Conservation (phyloP, 768 basidiomycete species). For the Calvatia gigantea region DNA sequence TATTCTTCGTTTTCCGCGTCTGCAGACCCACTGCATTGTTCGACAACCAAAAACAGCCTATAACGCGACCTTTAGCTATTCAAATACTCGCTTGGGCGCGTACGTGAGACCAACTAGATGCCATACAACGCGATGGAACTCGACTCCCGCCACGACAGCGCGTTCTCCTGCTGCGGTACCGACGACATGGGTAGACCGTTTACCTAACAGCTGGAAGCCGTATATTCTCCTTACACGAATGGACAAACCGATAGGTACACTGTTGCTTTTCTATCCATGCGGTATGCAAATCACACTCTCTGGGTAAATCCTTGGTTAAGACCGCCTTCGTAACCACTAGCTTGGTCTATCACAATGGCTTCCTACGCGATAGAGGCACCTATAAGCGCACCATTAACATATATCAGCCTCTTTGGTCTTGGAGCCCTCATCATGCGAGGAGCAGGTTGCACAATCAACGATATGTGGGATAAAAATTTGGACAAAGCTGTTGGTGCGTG, state of each 20-base stretch:
- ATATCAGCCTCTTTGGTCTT: slow-evolving; percentile 78
- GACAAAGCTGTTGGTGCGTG: slow-evolving; percentile 86
- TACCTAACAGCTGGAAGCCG: slow-evolving; percentile 60
- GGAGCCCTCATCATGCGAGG: slow-evolving; percentile 96
- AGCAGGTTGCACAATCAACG: slow-evolving; percentile 98
- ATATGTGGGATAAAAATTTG: slow-evolving; percentile 94
- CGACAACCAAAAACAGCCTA: background rate
- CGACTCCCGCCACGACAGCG: slow-evolving; percentile 2
- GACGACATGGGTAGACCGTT: slow-evolving; percentile 62
- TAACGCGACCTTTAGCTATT: background rate
- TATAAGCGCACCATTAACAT: slow-evolving; percentile 64
- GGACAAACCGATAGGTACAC: slow-evolving; percentile 95
- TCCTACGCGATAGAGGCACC: slow-evolving; percentile 76
- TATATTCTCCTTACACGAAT: slow-evolving; percentile 86
- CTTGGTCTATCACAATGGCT: slow-evolving; percentile 98
- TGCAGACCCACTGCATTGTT: background rate
- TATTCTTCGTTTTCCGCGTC: background rate
- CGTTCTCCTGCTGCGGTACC: background rate
- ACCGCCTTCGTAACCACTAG: slow-evolving; percentile 36
- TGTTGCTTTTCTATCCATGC: slow-evolving; percentile 92
- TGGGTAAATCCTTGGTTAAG: background rate
- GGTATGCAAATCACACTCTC: slow-evolving; percentile 46
- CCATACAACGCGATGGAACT: background rate
- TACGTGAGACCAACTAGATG: background rate
- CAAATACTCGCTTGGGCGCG: background rate